phyloP scores from a whole-genome alignment of 352 stramenopile genomes.

The Globisporangium spinosum region DNA sequence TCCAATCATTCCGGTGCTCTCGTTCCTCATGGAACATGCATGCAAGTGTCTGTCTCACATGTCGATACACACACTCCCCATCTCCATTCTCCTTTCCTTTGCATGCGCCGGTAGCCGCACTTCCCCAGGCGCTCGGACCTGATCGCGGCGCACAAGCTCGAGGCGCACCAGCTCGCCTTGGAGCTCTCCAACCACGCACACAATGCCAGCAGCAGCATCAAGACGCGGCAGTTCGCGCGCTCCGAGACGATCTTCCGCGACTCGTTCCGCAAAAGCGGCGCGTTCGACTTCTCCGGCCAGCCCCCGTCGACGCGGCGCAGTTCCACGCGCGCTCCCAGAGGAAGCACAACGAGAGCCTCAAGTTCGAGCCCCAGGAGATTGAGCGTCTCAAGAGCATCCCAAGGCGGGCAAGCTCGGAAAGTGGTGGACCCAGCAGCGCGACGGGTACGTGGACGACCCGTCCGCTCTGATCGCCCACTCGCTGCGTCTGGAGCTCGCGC shows the following conservation, averaged over 20 bases:
- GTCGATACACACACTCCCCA: background rate
- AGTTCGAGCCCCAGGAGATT: slow-evolving; percentile 55
- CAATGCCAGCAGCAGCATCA: background rate
- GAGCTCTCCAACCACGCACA: slow-evolving; percentile 12
- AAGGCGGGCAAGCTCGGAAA: slow-evolving; percentile 33
- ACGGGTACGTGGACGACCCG: slow-evolving; percentile 61
- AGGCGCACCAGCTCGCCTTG: slow-evolving; percentile 38
- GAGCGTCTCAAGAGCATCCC: slow-evolving; percentile 44
- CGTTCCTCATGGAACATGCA: background rate
- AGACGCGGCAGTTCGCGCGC: slow-evolving; percentile 30
- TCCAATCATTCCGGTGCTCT: background rate
- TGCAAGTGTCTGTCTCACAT: slow-evolving; percentile 7
- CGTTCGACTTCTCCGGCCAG: slow-evolving; percentile 29
- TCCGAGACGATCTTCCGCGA: slow-evolving; percentile 49
- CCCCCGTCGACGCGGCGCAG: slow-evolving; percentile 24
- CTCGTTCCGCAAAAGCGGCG: slow-evolving; percentile 44
- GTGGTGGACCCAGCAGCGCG: slow-evolving; percentile 53
- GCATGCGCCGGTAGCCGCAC: slow-evolving; percentile 24
- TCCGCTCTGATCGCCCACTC: slow-evolving; percentile 35
- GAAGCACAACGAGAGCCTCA: slow-evolving; percentile 35
- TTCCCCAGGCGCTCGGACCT: slow-evolving; percentile 46
- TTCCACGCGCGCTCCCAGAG: slow-evolving; percentile 36
- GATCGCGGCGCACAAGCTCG: slow-evolving; percentile 36
- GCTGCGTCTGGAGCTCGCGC: slow-evolving; percentile 38
- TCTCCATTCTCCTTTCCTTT: background rate